Conservation (phyloP, 768 basidiomycete species). For the Mycena floridula region DNA sequence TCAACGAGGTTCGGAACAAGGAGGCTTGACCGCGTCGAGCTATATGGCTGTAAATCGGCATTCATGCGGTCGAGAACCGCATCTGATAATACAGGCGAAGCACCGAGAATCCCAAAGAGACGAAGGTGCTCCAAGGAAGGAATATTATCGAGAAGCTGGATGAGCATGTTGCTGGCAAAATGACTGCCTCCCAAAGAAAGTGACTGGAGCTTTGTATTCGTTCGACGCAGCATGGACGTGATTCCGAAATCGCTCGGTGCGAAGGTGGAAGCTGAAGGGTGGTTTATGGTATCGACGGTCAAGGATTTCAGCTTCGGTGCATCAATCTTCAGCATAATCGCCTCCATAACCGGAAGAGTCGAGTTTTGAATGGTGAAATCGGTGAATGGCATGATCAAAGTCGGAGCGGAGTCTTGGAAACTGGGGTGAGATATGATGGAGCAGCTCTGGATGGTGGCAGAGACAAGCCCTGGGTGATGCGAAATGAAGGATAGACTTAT, state of each 20-base stretch:
- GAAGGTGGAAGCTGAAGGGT: neutral
- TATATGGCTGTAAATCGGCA: neutral
- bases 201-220: neutral
- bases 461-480: too few species aligned
- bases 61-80: neutral
- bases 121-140: neutral
- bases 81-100: neutral
- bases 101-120: neutral
- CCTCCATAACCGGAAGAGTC: too few species aligned
- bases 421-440: too few species aligned
- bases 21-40: neutral
- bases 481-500: too few species aligned
- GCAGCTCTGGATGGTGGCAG: too few species aligned
- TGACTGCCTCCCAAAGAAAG: neutral
- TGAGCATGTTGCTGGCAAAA: neutral
- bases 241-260: neutral
- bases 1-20: neutral
- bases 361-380: too few species aligned
- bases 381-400: too few species aligned
- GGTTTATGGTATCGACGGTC: neutral
- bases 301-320: too few species aligned
- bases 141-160: neutral
- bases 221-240: neutral
- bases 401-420: too few species aligned
- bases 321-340: too few species aligned